Percentiles rank a stretch among this genome's conserved stretches.
These are phyloP conservation scores for Plectosphaerella plurivora DNA, from an alignment of 2,329 filamentous ascomycete species.

Conservation along the genomic window DNA sequence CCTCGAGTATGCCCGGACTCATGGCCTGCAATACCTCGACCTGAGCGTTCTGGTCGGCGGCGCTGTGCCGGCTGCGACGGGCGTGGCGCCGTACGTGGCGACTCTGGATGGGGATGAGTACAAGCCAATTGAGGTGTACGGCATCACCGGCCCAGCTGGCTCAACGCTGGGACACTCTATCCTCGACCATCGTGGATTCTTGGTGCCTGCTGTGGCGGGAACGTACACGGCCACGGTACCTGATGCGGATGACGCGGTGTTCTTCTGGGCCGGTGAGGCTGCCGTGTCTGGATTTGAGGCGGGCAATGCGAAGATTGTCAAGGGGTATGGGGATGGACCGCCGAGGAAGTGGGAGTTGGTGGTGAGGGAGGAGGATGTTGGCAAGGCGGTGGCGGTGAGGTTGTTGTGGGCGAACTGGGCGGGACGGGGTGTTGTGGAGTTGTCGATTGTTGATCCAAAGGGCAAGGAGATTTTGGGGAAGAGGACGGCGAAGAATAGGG, in stretches of 20 bases:
- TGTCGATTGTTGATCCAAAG: background rate
- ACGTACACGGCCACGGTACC: background rate
- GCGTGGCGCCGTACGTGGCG: background rate
- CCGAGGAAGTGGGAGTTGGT: background rate
- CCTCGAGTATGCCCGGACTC: background rate
- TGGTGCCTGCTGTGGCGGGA: background rate
- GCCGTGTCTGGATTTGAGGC: constrained; percentile 1
- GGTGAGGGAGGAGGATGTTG: background rate
- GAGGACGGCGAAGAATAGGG: background rate
- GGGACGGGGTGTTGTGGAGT: background rate
- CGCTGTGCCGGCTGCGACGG: background rate
- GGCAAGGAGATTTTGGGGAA: background rate
- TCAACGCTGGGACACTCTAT: constrained; percentile 2
- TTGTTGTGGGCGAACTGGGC: constrained; percentile 5
- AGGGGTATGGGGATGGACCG: background rate
- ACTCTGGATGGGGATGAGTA: background rate
- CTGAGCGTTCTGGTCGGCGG: constrained; percentile 1
- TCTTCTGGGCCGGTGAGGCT: constrained; percentile 2
- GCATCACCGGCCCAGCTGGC: background rate
- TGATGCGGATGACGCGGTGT: constrained; percentile 1
- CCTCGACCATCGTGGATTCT: constrained; percentile 5
- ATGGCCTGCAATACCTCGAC: background rate
- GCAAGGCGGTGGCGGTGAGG: constrained; percentile 1
- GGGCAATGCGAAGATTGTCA: background rate
- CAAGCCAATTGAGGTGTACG: background rate